Base-by-base conservation (phyloP, 2,329 filamentous ascomycete species). In the Bertia moriformis region DNA sequence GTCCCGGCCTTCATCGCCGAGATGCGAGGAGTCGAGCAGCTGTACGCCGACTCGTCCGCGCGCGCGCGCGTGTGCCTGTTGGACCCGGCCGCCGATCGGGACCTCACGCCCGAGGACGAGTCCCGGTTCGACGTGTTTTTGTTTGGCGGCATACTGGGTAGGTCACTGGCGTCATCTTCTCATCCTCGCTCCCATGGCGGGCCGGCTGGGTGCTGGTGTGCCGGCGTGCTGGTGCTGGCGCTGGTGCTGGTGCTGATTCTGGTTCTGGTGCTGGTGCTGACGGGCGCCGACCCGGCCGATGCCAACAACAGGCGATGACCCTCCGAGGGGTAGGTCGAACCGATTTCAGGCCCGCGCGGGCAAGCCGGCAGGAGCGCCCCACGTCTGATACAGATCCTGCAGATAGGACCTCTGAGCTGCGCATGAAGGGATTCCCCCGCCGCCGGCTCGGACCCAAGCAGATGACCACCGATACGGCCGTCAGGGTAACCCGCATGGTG, bases 391-490 rank as follows among this genome's bases (percentile, higher is more conserved):
- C 41, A 48, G 37, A 45, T 41, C 27, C 18, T 27, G 4, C 42
- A 93, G 89, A 96, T 60, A 80, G 91, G 44, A 98, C 91, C 3
- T 89, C 84, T n/a, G 91, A 98, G 58, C 65, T 98, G 49, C 78
- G 91, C 39, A 87, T 85, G 60, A 94, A 96, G 56, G 91, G 91
- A 3, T 98, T 93, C 51, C 69, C 79, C 42, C 87, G 89, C 42
- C 78, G 91, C 39, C 73, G 91, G 42, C 67, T 98, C 19, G 91
- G 91, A 0, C 85, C 89, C 4, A 80, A 88, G 49, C 91, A 98
- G 60, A 95, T 98, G 89, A 96, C 91, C 3, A 98, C 91, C 3
- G 91, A 98, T 57, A 98, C 91, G 15, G 91, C 91, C 3, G 91
- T 95, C 38, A 73, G 91, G 47, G 89, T 95, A 35, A 96, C 91